Percentiles rank a stretch among this genome's conserved stretches.
phyloP scores from a whole-genome alignment of 768 basidiomycete genomes.

The Mycena crocata region DNA sequence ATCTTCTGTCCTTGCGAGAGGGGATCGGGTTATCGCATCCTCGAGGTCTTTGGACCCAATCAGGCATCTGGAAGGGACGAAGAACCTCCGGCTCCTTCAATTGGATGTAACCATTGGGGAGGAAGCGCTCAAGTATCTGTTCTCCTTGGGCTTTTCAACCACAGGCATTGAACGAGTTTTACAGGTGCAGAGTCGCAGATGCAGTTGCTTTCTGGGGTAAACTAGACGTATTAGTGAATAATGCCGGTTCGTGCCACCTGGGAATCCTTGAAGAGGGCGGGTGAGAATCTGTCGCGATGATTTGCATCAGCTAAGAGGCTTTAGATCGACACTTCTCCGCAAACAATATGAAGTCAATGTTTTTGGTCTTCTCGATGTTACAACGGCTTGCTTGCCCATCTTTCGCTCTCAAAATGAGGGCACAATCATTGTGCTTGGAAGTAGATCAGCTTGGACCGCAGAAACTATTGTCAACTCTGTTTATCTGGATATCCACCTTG shows the following conservation, averaged over 20 bases:
- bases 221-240: conserved; percentile 74
- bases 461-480: conserved; percentile 52
- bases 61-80: conserved; percentile 45
- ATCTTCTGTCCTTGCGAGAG: conserved; percentile 58
- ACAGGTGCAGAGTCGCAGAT: conserved; percentile 51
- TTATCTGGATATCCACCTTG: neutral
- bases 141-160: neutral
- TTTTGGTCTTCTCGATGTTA: conserved; percentile 65
- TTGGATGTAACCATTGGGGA: conserved; percentile 65
- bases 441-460: conserved; percentile 63
- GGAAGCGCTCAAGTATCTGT: conserved; percentile 42
- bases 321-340: conserved; percentile 47
- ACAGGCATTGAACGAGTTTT: neutral
- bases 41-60: conserved; percentile 58
- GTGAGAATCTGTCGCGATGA: conserved; percentile 46
- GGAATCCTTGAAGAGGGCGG: conserved; percentile 69
- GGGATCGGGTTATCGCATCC: conserved; percentile 74
- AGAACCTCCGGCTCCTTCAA: conserved; percentile 57
- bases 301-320: conserved; percentile 7
- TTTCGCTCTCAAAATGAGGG: conserved; percentile 58
- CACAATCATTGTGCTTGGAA: conserved; percentile 64
- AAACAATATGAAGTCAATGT: conserved; percentile 63
- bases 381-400: conserved; percentile 62
- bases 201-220: conserved; percentile 61
- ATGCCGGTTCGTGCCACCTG: conserved; percentile 62